A percentile compares a stretch with the other conserved stretches of the same genome.
These are phyloP conservation scores for Penicillium verhagenii DNA, from an alignment of 495 filamentous ascomycete species.

Conservation along the genomic window DNA sequence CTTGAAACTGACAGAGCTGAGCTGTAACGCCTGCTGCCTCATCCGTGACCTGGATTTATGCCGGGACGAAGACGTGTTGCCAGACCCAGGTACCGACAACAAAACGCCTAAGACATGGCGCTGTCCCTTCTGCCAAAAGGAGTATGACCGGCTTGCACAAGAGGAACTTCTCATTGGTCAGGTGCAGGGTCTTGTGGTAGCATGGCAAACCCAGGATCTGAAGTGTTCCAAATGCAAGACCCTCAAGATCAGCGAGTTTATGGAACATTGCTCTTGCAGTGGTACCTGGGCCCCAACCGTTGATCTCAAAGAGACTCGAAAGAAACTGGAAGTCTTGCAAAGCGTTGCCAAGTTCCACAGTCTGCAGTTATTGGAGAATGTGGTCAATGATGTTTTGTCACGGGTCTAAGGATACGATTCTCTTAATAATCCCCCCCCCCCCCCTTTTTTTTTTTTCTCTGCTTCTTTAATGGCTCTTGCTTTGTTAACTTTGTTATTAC, in stretches of 20 bases:
- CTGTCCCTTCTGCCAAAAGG: constrained; percentile 72
- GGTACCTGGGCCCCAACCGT: constrained; percentile 77
- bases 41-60: constrained; percentile 89
- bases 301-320: constrained; percentile 64
- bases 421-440: constrained; percentile 5
- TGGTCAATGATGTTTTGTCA: constrained; percentile 62
- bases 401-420: constrained; percentile 25
- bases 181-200: constrained; percentile 68
- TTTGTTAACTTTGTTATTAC: not conserved
- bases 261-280: constrained; percentile 94
- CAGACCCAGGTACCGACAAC: constrained; percentile 42
- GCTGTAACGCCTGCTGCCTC: constrained; percentile 84
- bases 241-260: constrained; percentile 80
- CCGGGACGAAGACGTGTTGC: constrained; percentile 81
- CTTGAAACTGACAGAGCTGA: constrained; percentile 69
- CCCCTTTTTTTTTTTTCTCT: constrained; percentile 14
- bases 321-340: constrained; percentile 63
- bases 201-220: constrained; percentile 88
- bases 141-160: constrained; percentile 71
- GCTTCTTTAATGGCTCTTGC: constrained; percentile 7
- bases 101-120: constrained; percentile 61
- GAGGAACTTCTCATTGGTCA: constrained; percentile 81
- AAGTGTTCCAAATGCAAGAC: constrained; percentile 63
- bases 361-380: constrained; percentile 73
- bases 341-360: constrained; percentile 76